These are phyloP conservation scores for Tricholoma hemisulphureum DNA, from an alignment of 768 basidiomycete genomes.

Conservation along the genomic window DNA sequence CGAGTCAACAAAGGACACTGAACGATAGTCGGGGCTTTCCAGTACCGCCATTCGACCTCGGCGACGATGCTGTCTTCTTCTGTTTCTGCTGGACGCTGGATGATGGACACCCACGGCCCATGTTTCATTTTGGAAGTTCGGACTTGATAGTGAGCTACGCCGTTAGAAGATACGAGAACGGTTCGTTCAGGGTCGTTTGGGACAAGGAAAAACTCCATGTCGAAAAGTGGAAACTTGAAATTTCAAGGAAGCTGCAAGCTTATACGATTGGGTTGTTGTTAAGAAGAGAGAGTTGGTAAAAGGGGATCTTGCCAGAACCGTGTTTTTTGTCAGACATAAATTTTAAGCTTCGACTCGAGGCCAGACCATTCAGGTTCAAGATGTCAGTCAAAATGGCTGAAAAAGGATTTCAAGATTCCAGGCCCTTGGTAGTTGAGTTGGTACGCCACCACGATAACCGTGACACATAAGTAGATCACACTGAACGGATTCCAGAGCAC, in stretches of 20 bases:
- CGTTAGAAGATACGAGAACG: conserved; percentile 48
- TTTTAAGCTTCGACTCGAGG: background rate
- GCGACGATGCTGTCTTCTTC: conserved; percentile 44
- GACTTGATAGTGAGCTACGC: conserved; percentile 49
- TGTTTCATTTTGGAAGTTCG: conserved; percentile 36
- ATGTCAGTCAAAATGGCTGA: background rate
- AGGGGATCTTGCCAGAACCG: background rate
- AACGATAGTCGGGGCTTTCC: conserved; percentile 42
- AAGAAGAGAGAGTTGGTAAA: background rate
- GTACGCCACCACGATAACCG: background rate
- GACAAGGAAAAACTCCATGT: conserved; percentile 53
- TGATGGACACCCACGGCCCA: conserved; percentile 34
- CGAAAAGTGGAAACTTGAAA: no score
- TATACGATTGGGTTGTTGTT: background rate
- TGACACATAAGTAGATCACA: no score
- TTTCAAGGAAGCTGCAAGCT: background rate
- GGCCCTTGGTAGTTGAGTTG: background rate
- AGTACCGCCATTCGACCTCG: conserved; percentile 48
- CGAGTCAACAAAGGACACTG: conserved; percentile 39
- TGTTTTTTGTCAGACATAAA: no score
- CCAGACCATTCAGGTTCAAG: no score
- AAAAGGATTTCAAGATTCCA: background rate
- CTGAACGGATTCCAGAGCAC: no score
- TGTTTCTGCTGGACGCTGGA: conserved; percentile 39
- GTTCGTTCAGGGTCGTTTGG: conserved; percentile 51